Percentiles rank a stretch among this genome's conserved stretches.
Evolutionary conservation across 164 flowering plant species (phyloP).

Genomic region (Sedum album): DNA sequence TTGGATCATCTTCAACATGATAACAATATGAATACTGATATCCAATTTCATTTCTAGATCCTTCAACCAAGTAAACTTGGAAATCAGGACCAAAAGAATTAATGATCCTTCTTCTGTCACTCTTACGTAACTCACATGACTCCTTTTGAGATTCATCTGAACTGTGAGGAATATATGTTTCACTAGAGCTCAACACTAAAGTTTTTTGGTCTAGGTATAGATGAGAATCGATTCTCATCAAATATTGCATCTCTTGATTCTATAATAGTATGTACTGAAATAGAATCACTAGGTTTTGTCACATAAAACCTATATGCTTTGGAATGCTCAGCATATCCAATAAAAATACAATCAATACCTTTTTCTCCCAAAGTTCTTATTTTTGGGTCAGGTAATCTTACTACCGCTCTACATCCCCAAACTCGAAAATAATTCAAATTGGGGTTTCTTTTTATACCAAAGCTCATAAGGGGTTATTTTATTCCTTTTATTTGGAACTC

Average conservation of each 20-base stretch:
- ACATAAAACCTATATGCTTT: slow-evolving; percentile 11
- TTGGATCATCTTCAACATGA: slow-evolving; percentile 6
- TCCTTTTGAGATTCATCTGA: no score
- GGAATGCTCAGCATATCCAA: slow-evolving; percentile 5
- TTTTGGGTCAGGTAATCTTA: slow-evolving; percentile 1
- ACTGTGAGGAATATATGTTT: background rate
- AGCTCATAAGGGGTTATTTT: slow-evolving; percentile 5
- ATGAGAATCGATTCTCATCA: slow-evolving; percentile 12
- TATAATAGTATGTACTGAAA: background rate
- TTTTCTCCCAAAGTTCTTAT: background rate
- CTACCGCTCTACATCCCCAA: slow-evolving; percentile 9
- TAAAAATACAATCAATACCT: background rate
- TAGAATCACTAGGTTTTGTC: background rate
- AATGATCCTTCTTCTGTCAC: background rate
- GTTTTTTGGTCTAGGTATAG: background rate
- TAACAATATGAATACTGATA: background rate
- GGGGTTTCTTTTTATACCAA: background rate
- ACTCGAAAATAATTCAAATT: background rate
- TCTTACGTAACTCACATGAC: background rate
- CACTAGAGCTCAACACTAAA: background rate
- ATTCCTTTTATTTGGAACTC: background rate
- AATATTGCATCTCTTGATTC: slow-evolving; percentile 12
- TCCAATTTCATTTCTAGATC: background rate
- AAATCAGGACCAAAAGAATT: background rate
- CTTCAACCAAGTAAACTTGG: background rate